Evolutionary conservation across 495 filamentous ascomycete species (phyloP), one percentile per base, ranked within the genome.

Genomic region (Baudoinia panamericana): DNA sequence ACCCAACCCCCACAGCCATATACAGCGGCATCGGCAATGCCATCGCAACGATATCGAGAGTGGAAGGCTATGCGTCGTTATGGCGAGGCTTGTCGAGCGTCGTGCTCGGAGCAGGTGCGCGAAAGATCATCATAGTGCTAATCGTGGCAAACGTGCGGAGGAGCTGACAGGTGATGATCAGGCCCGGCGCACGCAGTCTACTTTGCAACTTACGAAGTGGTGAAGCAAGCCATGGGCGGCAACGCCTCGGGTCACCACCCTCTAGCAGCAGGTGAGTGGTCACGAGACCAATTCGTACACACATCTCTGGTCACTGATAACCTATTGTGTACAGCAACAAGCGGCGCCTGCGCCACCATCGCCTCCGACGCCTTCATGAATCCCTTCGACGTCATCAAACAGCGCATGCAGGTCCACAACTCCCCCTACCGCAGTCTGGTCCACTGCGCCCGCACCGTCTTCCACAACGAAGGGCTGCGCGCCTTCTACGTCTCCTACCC

Each of bases 401-500:
- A 99, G 60, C 81, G 90, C 35, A 99, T 99, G 90, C 90, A 99
- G 58, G 80, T 99, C 39, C 84, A 94, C 49, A 79, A 87, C 46
- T 96, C 92, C n/a, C 71, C 78, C 29, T 92, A 95, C 63, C 78
- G 75, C 53, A 82, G 76, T 7, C 75, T 95, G 57, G 52, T 65
- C 27, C 79, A 94, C 56, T 99, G 90, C 68, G 85, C 86, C 23
- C 72, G 67, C 55, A 73, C 80, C 35, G 78, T 96, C 36, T 95
- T 93, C 65, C 73, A 68, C 46, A 78, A 74, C 37, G 90, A 99
- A 61, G 90, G 90, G 23, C 59, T 96, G 34, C 70, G 73, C 16
- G 90, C 90, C 28, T 99, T 99, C 68, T 99, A 96, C 68, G 75
- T 96, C 53, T 99, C 90, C 30, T 99, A 99, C 60, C 90, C 90